These are phyloP conservation scores for Aspergillus sclerotialis DNA, from an alignment of 2,329 filamentous ascomycete species.

Conservation along the genomic window DNA sequence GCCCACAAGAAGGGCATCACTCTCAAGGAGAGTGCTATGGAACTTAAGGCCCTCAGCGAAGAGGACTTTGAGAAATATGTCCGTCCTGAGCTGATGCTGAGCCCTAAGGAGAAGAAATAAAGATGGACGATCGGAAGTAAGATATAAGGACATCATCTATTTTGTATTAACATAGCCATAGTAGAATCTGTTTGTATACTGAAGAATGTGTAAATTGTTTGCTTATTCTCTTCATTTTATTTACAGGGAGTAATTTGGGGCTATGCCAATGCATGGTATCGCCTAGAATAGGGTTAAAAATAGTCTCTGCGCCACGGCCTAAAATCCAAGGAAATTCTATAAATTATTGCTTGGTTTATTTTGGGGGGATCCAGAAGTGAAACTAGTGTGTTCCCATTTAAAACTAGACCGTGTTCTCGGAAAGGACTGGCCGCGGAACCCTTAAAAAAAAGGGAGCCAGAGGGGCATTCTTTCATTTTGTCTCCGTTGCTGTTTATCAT, in stretches of 20 bases:
- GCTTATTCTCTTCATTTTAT: slow-evolving; percentile 6
- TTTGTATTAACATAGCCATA: slow-evolving; percentile 4
- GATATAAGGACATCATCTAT: too few relatives aligned
- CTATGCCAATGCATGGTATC: background rate
- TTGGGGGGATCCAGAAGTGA: background rate
- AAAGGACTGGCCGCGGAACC: too few relatives aligned
- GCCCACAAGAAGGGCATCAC: slow-evolving; percentile 97
- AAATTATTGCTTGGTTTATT: background rate
- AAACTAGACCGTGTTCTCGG: too few relatives aligned
- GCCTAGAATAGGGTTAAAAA: background rate
- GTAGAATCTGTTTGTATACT: slow-evolving; percentile 13
- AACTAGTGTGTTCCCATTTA: background rate
- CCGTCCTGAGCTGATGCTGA: slow-evolving; percentile 90
- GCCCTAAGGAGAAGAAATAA: slow-evolving; percentile 63
- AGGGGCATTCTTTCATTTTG: background rate
- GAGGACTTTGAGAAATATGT: slow-evolving; percentile 89
- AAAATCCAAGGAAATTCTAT: background rate
- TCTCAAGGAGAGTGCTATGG: slow-evolving; percentile 87
- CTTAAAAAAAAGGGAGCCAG: too few relatives aligned
- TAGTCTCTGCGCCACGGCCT: background rate
- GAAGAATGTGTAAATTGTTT: slow-evolving; percentile 8
- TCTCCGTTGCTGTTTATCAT: background rate
- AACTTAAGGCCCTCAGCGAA: slow-evolving; percentile 79
- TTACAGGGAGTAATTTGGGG: background rate
- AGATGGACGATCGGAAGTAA: slow-evolving; percentile 3